Conservation (phyloP, 1,284 basidiomycete genomes). For the Papiliotrema nemorosa region DNA sequence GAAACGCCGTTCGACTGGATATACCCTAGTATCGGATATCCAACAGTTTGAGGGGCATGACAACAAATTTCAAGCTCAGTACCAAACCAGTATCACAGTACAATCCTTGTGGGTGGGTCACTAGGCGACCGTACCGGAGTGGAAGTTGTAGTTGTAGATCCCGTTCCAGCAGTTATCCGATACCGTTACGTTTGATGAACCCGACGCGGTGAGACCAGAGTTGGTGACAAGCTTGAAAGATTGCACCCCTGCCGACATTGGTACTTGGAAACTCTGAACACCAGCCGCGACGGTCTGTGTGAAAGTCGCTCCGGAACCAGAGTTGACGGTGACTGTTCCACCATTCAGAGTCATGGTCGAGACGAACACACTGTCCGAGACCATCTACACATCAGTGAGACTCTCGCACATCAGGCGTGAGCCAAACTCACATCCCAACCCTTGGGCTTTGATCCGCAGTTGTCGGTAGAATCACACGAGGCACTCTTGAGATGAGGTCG, state of each 20-base stretch:
- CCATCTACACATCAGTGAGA: slow-evolving; percentile 13
- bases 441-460: slow-evolving; percentile 34
- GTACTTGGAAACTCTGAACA: slow-evolving; percentile 33
- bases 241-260: slow-evolving; percentile 42
- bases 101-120: too few relatives aligned
- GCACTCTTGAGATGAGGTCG: slow-evolving; percentile 45
- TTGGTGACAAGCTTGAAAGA: slow-evolving; percentile 26
- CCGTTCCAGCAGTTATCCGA: slow-evolving; percentile 40
- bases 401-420: neutral
- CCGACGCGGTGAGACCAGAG: slow-evolving; percentile 13
- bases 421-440: slow-evolving; percentile 37
- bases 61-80: too few relatives aligned
- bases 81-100: too few relatives aligned
- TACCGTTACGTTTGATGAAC: slow-evolving; percentile 19
- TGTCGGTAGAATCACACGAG: slow-evolving; percentile 45
- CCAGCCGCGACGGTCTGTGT: slow-evolving; percentile 29
- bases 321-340: slow-evolving; percentile 40
- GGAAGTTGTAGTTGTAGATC: slow-evolving; percentile 48
- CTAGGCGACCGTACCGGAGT: slow-evolving; percentile 25
- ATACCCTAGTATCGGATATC: too few relatives aligned
- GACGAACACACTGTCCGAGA: slow-evolving; percentile 44
- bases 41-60: too few relatives aligned
- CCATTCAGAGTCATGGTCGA: slow-evolving; percentile 36
- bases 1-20: too few relatives aligned
- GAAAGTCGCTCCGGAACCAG: slow-evolving; percentile 33